phyloP scores from a whole-genome alignment of 2,329 filamentous ascomycete genomes.

The Lomentospora prolificans region DNA sequence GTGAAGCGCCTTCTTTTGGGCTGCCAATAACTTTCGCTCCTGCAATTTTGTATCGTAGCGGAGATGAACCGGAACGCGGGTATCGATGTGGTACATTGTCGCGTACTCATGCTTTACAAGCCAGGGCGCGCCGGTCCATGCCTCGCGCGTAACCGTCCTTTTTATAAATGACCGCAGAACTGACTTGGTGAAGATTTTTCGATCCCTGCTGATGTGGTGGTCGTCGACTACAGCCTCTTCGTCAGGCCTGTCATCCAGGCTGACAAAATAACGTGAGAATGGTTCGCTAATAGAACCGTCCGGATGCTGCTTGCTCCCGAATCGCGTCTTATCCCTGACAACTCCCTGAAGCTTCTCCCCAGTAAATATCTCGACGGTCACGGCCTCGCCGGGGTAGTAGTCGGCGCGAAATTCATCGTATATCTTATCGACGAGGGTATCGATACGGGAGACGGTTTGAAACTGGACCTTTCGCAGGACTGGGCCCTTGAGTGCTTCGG shows the following conservation, averaged over 20 bases:
- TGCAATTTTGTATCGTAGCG: slow-evolving; percentile 71
- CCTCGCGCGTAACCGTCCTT: slow-evolving; percentile 81
- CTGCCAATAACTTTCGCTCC: slow-evolving; percentile 64
- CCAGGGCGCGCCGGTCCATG: slow-evolving; percentile 96
- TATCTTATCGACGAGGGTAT: slow-evolving; percentile 61
- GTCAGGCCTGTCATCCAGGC: slow-evolving; percentile 55
- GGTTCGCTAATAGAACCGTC: slow-evolving; percentile 64
- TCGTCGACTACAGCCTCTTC: slow-evolving; percentile 74
- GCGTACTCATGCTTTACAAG: slow-evolving; percentile 82
- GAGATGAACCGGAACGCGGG: slow-evolving; percentile 73
- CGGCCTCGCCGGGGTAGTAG: slow-evolving; percentile 81
- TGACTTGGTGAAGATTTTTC: slow-evolving; percentile 88
- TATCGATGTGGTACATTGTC: slow-evolving; percentile 73
- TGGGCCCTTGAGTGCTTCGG: slow-evolving; percentile 81
- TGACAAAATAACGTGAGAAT: slow-evolving; percentile 73
- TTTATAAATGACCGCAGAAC: slow-evolving; percentile 92
- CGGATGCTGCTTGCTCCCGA: slow-evolving; percentile 48
- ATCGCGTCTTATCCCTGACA: slow-evolving; percentile 77
- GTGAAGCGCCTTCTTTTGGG: slow-evolving; percentile 49
- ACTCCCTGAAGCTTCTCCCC: slow-evolving; percentile 63
- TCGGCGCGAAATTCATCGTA: slow-evolving; percentile 78
- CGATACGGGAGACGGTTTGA: slow-evolving; percentile 78
- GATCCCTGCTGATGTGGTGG: slow-evolving; percentile 73
- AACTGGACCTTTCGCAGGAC: slow-evolving; percentile 88
- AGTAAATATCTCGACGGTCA: slow-evolving; percentile 60